Evolutionary conservation across 805 yeast species (phyloP).

Genomic region (Starmerella floricola): DNA sequence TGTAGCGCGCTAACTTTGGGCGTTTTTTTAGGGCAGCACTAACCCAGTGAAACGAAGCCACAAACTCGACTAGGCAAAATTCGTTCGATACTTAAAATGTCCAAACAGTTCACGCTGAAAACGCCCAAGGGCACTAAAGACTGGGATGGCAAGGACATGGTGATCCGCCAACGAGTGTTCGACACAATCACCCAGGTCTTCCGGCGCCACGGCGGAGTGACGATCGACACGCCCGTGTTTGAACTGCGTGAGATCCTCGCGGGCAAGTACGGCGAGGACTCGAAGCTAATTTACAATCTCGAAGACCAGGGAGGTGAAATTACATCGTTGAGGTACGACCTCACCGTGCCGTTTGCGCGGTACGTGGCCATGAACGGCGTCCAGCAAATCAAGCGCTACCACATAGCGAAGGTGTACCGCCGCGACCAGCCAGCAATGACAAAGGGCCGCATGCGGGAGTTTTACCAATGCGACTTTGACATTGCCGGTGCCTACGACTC

Average conservation of each 20-base stretch:
- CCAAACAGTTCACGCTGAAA: conserved; percentile 52
- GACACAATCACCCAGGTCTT: conserved; percentile 57
- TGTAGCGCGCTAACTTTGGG: background rate
- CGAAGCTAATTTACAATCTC: conserved; percentile 86
- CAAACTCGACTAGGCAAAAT: background rate
- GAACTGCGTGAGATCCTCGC: conserved; percentile 90
- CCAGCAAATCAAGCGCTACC: conserved; percentile 81
- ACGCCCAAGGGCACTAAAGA: conserved; percentile 96
- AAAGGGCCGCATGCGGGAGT: conserved; percentile 99
- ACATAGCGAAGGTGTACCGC: conserved; percentile 95
- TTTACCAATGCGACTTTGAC: conserved; percentile 97
- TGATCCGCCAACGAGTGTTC: conserved; percentile 80
- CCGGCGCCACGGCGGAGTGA: conserved; percentile 95
- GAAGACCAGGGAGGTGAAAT: conserved; percentile 99
- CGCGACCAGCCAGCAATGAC: conserved; percentile 99
- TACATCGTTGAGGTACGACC: conserved; percentile 86
- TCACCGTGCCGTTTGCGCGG: conserved; percentile 97
- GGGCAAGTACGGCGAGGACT: conserved; percentile 98
- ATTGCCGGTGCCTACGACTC: conserved; percentile 84
- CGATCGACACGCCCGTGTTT: conserved; percentile 96
- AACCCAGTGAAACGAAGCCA: background rate
- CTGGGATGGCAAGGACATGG: conserved; percentile 98
- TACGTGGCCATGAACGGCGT: conserved; percentile 92
- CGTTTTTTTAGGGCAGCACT: background rate
- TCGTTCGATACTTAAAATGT: conserved; percentile 2